A percentile compares a stretch with the other conserved stretches of the same genome.
Evolutionary conservation across 169 alveolate species (phyloP).

Genomic region (Plasmodium vinckei): DNA sequence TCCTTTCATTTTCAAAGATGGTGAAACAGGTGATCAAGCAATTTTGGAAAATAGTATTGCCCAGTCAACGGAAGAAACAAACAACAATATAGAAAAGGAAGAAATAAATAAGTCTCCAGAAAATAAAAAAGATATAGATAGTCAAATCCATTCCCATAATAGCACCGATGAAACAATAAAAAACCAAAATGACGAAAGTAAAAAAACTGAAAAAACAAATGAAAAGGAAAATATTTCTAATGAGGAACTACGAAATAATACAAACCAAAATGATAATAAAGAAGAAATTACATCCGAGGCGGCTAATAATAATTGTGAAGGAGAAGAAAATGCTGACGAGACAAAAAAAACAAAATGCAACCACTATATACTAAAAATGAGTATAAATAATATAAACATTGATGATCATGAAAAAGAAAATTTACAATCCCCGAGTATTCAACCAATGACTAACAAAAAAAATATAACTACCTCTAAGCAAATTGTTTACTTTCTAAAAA

Average conservation of each 20-base stretch:
- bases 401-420: slow-evolving; percentile 32
- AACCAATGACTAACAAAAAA: slow-evolving; percentile 1
- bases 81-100: neutral
- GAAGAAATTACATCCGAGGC: neutral
- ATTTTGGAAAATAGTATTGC: neutral
- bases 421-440: neutral
- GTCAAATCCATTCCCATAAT: slow-evolving; percentile 1
- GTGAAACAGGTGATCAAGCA: neutral
- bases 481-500: slow-evolving; percentile 42
- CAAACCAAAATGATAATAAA: slow-evolving; percentile 5
- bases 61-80: neutral
- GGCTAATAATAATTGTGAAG: neutral
- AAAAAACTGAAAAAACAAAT: slow-evolving; percentile 17
- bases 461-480: slow-evolving; percentile 10
- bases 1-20: neutral
- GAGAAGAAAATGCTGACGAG: slow-evolving; percentile 5
- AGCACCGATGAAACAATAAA: neutral
- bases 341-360: neutral
- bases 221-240: slow-evolving; percentile 5
- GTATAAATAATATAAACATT: slow-evolving; percentile 18
- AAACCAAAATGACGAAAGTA: neutral
- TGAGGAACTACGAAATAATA: neutral
- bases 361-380: slow-evolving; percentile 55
- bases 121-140: neutral
- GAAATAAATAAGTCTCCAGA: neutral